A percentile compares a stretch with the other conserved stretches of the same genome.
These are phyloP conservation scores for Talaromyces piceae DNA, from an alignment of 2,329 filamentous ascomycete genomes.

Conservation along the genomic window DNA sequence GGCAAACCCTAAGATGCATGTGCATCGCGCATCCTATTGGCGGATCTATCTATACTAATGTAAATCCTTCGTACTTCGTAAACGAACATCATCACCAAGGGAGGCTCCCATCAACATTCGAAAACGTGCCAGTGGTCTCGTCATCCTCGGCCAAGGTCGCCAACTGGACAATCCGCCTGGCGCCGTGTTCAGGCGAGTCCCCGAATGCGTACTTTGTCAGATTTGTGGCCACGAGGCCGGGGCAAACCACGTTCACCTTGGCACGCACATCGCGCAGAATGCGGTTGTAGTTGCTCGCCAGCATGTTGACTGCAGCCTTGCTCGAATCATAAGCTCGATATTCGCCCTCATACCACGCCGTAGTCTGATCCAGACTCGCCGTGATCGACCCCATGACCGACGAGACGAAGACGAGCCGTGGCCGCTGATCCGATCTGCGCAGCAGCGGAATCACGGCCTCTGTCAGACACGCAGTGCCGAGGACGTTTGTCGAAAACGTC, in stretches of 20 bases:
- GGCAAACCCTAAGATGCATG: too few relatives aligned
- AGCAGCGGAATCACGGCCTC: constrained; percentile 27
- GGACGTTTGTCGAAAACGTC: constrained; percentile 25
- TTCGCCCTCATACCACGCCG: constrained; percentile 20
- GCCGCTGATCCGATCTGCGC: constrained; percentile 9
- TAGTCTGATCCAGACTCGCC: constrained; percentile 19
- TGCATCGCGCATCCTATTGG: neutral
- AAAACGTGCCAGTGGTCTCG: constrained; percentile 8
- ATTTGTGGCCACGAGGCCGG: constrained; percentile 8
- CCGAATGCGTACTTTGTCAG: constrained; percentile 1
- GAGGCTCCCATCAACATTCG: constrained; percentile 2
- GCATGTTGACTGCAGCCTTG: constrained; percentile 38
- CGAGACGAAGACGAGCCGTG: constrained; percentile 26
- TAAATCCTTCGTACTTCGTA: neutral
- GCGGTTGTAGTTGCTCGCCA: constrained; percentile 14
- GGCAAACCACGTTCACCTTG: constrained; percentile 6
- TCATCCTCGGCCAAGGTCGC: constrained; percentile 8
- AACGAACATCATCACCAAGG: constrained; percentile 7
- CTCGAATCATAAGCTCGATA: constrained; percentile 32
- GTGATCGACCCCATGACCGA: constrained; percentile 25
- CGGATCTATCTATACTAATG: neutral
- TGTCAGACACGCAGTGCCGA: constrained; percentile 26
- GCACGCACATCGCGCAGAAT: constrained; percentile 5
- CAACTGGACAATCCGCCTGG: constrained; percentile 6
- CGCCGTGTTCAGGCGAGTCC: constrained; percentile 3